Base-by-base conservation (phyloP, 2,329 filamentous ascomycete species). In the Aspergillus sp. region DNA sequence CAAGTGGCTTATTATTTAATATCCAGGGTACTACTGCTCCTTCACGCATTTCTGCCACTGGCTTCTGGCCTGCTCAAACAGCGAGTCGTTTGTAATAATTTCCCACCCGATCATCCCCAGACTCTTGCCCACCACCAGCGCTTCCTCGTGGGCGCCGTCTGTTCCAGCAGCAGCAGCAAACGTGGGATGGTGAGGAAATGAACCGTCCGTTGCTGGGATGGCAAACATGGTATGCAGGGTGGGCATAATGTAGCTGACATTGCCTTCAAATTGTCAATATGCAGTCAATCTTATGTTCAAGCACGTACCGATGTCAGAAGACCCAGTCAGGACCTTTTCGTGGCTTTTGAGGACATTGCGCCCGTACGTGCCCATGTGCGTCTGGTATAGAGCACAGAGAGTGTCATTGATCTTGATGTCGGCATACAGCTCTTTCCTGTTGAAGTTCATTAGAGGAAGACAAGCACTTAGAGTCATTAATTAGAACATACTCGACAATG, bases 201-300 rank as follows among this genome's bases (percentile, higher is more conserved):
- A 61, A 4, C 68, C 75, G 12, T 74, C 70, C 0, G 70, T 63
- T 1, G 75, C 70, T 0, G 76, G 72, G 35, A 84, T 79, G 1
- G 68, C 71, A 57, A 83, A 82, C 33, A 74, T 77, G 4, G 78
- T 77, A 60, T 83, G 81, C 50, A 83, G 77, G 4, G 74, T 75
- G 1, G 81, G 81, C 2, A 79, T 69, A 1, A 74, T 59, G 51
- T 82, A 79, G 12, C 75, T 77, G 9, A 83, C 79, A 54, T 83
- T 83, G 21, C 80, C 80, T 80, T 31, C 9, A 31, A 9, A 31
- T 9, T 11, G 27, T 31, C 1, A 31, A 31, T 11, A 3, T 31
- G 8, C 8, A 9, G 27, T 31, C 3, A 9, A 11, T 31, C 9
- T 31, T 8, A 8, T 11, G 7, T 1, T 9, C 3, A 31, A 9